Percentiles rank a stretch among this genome's conserved stretches.
phyloP scores from a whole-genome alignment of 1,284 basidiomycete genomes.

The Pseudozyma sp. region DNA sequence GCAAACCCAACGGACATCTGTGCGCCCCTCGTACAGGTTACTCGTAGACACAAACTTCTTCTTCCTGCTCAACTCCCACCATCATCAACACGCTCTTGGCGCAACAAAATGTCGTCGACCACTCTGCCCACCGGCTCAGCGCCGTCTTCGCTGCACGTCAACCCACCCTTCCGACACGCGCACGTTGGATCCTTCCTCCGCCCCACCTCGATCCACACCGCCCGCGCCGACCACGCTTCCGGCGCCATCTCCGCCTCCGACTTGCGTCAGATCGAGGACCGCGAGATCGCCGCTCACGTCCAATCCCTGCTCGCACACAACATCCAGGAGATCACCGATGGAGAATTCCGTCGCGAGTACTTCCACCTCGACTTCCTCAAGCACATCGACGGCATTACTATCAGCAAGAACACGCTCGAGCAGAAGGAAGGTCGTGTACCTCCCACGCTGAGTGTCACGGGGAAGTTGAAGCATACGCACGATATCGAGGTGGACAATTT shows the following conservation, averaged over 20 bases:
- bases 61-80: background rate
- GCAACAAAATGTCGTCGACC: conserved; percentile 18
- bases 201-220: conserved; percentile 72
- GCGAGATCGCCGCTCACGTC: conserved; percentile 73
- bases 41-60: background rate
- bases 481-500: conserved; percentile 68
- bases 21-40: too few relatives aligned
- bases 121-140: conserved; percentile 31
- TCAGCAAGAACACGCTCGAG: conserved; percentile 57
- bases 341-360: conserved; percentile 71
- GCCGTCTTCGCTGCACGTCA: conserved; percentile 19
- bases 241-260: conserved; percentile 71
- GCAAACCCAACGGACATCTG: too few relatives aligned
- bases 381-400: conserved; percentile 50
- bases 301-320: conserved; percentile 73
- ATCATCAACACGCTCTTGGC: too few relatives aligned
- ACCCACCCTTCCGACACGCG: conserved; percentile 49
- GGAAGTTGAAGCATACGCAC: conserved; percentile 58
- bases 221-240: conserved; percentile 71
- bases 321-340: conserved; percentile 75
- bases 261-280: conserved; percentile 73
- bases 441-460: conserved; percentile 68
- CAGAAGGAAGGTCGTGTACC: conserved; percentile 51
- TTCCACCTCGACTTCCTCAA: conserved; percentile 59
- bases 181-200: conserved; percentile 71